These are phyloP conservation scores for Cryptosporidium sp. DNA, from an alignment of 169 alveolate genomes.

Conservation along the genomic window DNA sequence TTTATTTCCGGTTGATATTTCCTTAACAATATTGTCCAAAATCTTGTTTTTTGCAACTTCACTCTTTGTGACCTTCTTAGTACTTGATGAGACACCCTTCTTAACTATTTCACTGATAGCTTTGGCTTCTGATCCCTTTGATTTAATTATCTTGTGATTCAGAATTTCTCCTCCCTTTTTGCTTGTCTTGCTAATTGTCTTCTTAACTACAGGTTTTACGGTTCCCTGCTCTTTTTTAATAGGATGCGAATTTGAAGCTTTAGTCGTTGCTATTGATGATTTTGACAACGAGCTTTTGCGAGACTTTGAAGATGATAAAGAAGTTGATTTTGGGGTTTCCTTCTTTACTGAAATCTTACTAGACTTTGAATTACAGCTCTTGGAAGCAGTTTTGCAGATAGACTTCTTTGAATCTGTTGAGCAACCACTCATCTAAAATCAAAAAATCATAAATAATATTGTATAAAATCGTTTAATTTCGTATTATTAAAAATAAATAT, in stretches of 20 bases:
- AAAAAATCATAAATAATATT: not conserved
- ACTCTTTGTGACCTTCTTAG: slow-evolving; percentile 23
- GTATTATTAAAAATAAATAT: not conserved
- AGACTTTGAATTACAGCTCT: slow-evolving; percentile 19
- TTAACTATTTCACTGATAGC: not conserved
- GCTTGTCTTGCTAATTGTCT: slow-evolving; percentile 30
- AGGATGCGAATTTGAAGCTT: not conserved
- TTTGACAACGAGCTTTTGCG: not conserved
- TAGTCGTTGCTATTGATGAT: not conserved
- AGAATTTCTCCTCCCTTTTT: slow-evolving; percentile 1
- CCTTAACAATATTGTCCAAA: slow-evolving; percentile 23
- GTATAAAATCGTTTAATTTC: not conserved
- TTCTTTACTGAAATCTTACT: not conserved
- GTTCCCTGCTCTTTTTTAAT: not conserved
- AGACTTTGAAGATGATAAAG: not conserved
- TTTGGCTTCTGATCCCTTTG: slow-evolving; percentile 13
- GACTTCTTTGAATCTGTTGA: slow-evolving; percentile 32
- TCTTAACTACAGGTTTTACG: not conserved
- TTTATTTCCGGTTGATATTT: not conserved
- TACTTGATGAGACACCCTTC: slow-evolving; percentile 3
- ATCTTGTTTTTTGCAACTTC: slow-evolving; percentile 31
- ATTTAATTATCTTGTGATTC: slow-evolving; percentile 40
- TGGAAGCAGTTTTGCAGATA: slow-evolving; percentile 14
- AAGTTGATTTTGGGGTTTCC: not conserved
- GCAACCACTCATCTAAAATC: slow-evolving; percentile 26